Conservation (phyloP, 495 filamentous ascomycete species). For the Hyphodiscus hymeniophilus region DNA sequence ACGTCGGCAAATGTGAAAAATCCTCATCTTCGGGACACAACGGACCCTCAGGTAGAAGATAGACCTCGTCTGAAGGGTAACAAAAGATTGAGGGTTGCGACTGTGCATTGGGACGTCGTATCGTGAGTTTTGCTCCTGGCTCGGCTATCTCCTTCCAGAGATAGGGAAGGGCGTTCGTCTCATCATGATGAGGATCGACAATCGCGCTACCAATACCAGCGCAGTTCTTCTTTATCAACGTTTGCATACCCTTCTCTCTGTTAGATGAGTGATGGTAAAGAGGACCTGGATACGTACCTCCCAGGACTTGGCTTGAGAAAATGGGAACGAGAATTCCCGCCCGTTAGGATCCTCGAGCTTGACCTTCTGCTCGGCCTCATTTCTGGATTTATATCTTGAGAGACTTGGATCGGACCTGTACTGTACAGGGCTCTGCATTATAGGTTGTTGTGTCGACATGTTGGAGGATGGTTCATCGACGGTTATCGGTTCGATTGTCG, state of each 20-base stretch:
- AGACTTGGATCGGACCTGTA: neutral
- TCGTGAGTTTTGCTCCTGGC: neutral
- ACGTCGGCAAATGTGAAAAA: too few species aligned
- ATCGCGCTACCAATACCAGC: neutral
- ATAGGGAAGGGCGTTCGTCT: neutral
- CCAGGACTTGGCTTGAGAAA: neutral
- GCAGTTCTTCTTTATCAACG: neutral
- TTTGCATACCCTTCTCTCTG: neutral
- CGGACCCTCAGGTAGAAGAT: too few species aligned
- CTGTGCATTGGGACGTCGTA: neutral
- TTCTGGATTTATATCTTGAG: neutral
- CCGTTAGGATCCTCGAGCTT: neutral
- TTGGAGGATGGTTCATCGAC: neutral
- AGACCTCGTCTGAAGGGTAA: too few species aligned
- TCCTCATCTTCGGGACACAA: too few species aligned
- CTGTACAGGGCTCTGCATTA: neutral
- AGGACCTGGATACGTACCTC: neutral
- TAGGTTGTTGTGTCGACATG: neutral
- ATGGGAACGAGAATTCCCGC: neutral
- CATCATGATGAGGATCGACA: neutral
- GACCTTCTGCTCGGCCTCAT: neutral
- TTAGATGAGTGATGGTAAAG: neutral
- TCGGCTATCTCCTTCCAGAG: neutral
- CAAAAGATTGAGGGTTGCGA: too few species aligned
- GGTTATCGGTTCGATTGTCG: neutral